Evolutionary conservation across 2,329 filamentous ascomycete species (phyloP).

Genomic region (Bipolaris sorokiniana): DNA sequence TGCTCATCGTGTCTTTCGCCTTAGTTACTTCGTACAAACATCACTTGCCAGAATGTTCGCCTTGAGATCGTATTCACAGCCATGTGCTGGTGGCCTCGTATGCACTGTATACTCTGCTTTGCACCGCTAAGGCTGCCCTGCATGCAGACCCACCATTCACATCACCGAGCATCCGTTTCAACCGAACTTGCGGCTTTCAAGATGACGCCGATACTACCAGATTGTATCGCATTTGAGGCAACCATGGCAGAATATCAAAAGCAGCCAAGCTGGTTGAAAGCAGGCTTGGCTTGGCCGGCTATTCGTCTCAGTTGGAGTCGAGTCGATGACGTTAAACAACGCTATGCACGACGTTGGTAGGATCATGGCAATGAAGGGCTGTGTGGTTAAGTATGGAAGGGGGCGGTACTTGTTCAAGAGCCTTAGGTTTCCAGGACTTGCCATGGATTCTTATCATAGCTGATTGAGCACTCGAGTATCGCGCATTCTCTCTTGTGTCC

Average conservation of each 20-base stretch:
- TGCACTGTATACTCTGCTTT: background rate
- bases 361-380: background rate
- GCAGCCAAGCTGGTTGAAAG: conserved; percentile 10
- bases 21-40: background rate
- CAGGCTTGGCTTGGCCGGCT: conserved; percentile 14
- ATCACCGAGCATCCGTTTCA: conserved; percentile 3
- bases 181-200: conserved; percentile 6
- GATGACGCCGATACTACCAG: conserved; percentile 9
- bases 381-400: conserved; percentile 6
- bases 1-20: background rate
- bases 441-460: background rate
- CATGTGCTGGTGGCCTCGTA: conserved; percentile 13
- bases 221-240: conserved; percentile 11
- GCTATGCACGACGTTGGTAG: background rate
- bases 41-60: conserved; percentile 2
- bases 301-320: conserved; percentile 16
- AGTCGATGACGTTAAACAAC: conserved; percentile 17
- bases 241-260: conserved; percentile 19
- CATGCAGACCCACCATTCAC: conserved; percentile 9
- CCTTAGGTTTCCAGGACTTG: background rate
- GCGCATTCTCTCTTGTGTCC: background rate
- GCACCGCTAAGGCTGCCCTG: conserved; percentile 11
- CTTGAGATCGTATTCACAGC: conserved; percentile 7
- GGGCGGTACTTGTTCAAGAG: background rate
- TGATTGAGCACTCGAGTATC: background rate